These are phyloP conservation scores for Cytospora chrysosperma DNA, from an alignment of 2,329 filamentous ascomycete species.

Conservation along the genomic window DNA sequence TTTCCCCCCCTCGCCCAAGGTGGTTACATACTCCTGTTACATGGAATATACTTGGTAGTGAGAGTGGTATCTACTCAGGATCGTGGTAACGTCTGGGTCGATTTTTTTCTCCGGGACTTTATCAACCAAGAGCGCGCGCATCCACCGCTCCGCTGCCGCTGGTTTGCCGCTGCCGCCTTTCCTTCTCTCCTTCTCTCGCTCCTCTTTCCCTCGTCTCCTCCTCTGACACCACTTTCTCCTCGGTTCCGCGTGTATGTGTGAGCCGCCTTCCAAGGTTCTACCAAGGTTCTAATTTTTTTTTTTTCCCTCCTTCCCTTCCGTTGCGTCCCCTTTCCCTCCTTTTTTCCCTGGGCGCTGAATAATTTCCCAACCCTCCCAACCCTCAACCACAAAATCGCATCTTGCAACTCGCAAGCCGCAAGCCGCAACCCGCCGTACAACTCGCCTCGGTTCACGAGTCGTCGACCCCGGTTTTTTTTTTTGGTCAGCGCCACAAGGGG, in stretches of 20 bases:
- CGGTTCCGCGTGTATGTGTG: neutral
- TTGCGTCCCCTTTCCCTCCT: slow-evolving; percentile 16
- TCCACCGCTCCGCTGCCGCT: slow-evolving; percentile 20
- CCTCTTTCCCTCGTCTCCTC: slow-evolving; percentile 1
- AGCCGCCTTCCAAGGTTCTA: slow-evolving; percentile 5
- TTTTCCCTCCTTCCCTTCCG: neutral
- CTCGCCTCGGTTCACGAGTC: slow-evolving; percentile 11
- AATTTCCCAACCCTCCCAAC: slow-evolving; percentile 4
- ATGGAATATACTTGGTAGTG: neutral
- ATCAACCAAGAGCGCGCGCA: slow-evolving; percentile 13
- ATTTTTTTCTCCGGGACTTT: slow-evolving; percentile 22
- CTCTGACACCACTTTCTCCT: neutral
- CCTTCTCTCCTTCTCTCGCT: neutral
- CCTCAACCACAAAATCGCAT: neutral
- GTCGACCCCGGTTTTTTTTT: slow-evolving; percentile 6
- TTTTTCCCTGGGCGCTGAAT: slow-evolving; percentile 16
- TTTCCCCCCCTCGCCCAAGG: neutral
- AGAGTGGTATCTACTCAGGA: no score
- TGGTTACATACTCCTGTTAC: neutral
- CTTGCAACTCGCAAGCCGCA: slow-evolving; percentile 5
- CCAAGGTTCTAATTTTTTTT: neutral
- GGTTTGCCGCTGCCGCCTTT: slow-evolving; percentile 3
- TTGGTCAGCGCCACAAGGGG: neutral
- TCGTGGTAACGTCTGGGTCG: slow-evolving; percentile 6
- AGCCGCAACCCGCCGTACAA: neutral